A percentile compares a stretch with the other conserved stretches of the same genome.
These are phyloP conservation scores for Russula sp. DNA, from an alignment of 768 basidiomycete species.

Conservation along the genomic window DNA sequence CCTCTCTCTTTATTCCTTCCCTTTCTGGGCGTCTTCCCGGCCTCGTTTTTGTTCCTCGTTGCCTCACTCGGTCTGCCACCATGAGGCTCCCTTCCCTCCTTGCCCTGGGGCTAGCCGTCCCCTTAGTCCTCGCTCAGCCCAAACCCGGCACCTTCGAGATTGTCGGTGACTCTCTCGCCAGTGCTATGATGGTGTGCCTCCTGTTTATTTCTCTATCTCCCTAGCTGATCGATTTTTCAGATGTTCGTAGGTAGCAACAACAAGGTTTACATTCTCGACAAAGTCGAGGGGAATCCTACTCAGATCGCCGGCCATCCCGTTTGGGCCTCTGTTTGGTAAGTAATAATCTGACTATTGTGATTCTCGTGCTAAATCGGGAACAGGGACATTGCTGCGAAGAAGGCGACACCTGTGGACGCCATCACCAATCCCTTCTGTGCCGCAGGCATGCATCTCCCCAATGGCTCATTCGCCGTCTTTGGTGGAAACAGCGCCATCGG, in stretches of 20 bases:
- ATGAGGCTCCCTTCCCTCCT: background rate
- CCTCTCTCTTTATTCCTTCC: background rate
- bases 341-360: background rate
- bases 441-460: conserved; percentile 11
- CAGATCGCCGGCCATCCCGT: background rate
- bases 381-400: background rate
- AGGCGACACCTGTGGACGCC: background rate
- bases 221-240: background rate
- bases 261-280: conserved; percentile 15
- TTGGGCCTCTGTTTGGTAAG: conserved; percentile 4
- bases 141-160: background rate
- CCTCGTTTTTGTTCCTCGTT: no score
- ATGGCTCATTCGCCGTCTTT: conserved; percentile 1
- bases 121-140: background rate
- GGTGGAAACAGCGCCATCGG: conserved; percentile 3
- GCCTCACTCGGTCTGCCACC: background rate
- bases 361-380: background rate
- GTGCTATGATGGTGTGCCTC: conserved; percentile 10
- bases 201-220: no score
- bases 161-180: background rate
- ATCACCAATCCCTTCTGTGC: conserved; percentile 5
- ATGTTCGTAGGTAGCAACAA: conserved; percentile 3
- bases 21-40: background rate
- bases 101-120: background rate
- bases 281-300: background rate